Evolutionary conservation across 495 filamentous ascomycete genomes (phyloP), one percentile per base, ranked within the genome.

Genomic region (Penicillium canescens): DNA sequence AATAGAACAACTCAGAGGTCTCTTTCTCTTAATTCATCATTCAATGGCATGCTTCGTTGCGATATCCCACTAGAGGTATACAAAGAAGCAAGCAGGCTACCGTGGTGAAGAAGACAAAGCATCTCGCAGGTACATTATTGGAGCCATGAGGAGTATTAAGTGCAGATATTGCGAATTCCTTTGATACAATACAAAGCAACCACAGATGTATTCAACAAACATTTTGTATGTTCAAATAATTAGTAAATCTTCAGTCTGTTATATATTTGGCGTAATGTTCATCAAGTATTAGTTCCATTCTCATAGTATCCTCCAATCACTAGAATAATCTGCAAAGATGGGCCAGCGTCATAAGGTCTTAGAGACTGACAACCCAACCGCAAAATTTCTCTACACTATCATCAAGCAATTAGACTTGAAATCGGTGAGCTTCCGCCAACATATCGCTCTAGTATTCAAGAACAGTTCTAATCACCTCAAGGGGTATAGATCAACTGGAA

Each of bases 351-450:
- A 62, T 45, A 78, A 77, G 44, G 73, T 70, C 2, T 65, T 82
- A 63, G 72, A 77, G 21, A 76, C 68, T 3, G 79, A 82, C 52
- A 72, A 69, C 39, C 70, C 71, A 49, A 77, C 69, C 1, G 63
- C 72, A 43, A 80, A 82, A 48, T 88, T 92, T 50, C 79, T 92
- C 28, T 90, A 90, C 56, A 82, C 86, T 14, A 90, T 92, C 53
- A 75, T 92, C 60, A 84, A 84, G 61, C 88, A 92, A 69, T 81
- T 89, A 54, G 85, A 85, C 58, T 74, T 90, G 34, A 90, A 89
- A 72, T 79, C 81, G 55, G 87, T 88, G 65, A 71, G 84, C 56
- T 31, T 1, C 36, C 26, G 1, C 42, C 9, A 35, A 40, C 24
- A 31, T 46, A 12, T 31, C 33, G 1, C 21, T 28, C 1, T 20